Conservation (phyloP, 2,329 filamentous ascomycete species). For the Leptographium lundbergii region DNA sequence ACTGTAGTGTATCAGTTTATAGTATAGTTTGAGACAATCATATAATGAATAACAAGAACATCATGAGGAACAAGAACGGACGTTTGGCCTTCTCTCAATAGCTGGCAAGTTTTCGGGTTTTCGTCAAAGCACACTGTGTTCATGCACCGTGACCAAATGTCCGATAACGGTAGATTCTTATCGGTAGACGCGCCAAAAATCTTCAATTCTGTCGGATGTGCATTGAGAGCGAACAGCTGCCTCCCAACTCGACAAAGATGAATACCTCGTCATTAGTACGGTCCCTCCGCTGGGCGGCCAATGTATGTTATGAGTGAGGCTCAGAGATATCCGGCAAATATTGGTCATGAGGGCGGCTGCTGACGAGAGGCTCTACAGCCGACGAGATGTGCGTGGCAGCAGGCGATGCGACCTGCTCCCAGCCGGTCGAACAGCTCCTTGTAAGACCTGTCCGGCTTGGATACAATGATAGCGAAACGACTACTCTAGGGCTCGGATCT, state of each 20-base stretch:
- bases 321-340: too few species aligned
- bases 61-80: background rate
- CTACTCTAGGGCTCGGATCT: background rate
- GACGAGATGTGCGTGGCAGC: conserved; percentile 7
- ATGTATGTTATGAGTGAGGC: background rate
- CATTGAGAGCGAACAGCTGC: background rate
- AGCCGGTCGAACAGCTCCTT: conserved; percentile 8
- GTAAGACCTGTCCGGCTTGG: conserved; percentile 3
- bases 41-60: background rate
- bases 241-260: conserved; percentile 17
- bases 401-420: conserved; percentile 6
- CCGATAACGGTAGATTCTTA: conserved; percentile 15
- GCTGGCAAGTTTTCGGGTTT: too few species aligned
- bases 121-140: background rate
- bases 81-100: background rate
- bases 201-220: conserved; percentile 1
- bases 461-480: background rate
- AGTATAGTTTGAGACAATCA: background rate
- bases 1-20: background rate
- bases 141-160: background rate
- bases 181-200: conserved; percentile 8
- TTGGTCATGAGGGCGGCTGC: background rate
- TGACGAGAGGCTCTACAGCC: conserved; percentile 1
- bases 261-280: conserved; percentile 23
- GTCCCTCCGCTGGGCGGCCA: conserved; percentile 19